Base-by-base conservation (phyloP, 2,329 filamentous ascomycete species). In the Fusarium subtropicale region DNA sequence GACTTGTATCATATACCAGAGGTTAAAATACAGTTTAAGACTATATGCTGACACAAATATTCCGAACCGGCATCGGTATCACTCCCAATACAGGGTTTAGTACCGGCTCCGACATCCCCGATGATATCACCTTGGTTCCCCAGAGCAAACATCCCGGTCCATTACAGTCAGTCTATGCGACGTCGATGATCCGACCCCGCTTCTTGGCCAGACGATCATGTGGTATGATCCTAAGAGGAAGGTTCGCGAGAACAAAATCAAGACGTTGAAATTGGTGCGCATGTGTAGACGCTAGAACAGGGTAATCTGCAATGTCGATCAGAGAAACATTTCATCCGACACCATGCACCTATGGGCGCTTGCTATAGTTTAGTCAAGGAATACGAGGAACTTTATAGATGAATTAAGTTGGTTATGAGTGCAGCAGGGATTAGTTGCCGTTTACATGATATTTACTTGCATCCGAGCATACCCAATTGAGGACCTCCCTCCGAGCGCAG, bases 131-230 rank as follows among this genome's bases (percentile, higher is more conserved):
- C 7, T 51, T 51, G 22, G 13, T 28, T 51, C 45, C 38, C 56
- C 31, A 57, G n/a, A n/a, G 11, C 30, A 28, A 51, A 20, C 6
- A 51, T 16, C 47, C 47, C 33, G 5, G 47, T 22, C 20, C 46
- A 12, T 18, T 50, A 2, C 24, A 26, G 7, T 9, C 16, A 38
- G 42, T 28, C 16, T 9, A n/a, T 51, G 9, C 13, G n/a, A 51
- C 33, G 18, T 26, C 24, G 22, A 51, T n/a, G 33, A 22, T 50
- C 16, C 20, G 10, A 54, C 60, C 60, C 60, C 60, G 42, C 58
- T 63, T 36, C 52, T 63, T 44, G 41, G 34, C 18, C 48, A 16
- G 42, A 16, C 47, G 36, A 63, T 56, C 60, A 63, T 63, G 60
- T 47, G 60, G 22, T 13, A 22, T n/a, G 6, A 30, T 30, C 20